Conservation (phyloP, 768 basidiomycete genomes). For the Trametes cinnabarina region DNA sequence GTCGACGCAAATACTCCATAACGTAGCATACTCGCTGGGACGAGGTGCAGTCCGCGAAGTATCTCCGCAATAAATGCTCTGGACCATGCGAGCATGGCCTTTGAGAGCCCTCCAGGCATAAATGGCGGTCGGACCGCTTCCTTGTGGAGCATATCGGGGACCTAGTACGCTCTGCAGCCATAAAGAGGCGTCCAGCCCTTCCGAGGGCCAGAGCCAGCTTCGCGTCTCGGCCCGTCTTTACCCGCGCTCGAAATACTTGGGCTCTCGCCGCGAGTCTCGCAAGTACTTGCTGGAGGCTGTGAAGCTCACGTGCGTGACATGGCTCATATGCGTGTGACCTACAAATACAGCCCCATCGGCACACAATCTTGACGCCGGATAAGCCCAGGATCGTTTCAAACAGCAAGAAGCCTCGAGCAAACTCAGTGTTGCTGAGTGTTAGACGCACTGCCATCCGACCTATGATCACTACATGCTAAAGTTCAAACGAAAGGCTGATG, state of each 20-base stretch:
- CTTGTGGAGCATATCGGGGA: not conserved
- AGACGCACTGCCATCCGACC: not conserved
- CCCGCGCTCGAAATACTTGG: not conserved
- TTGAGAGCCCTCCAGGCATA: not conserved
- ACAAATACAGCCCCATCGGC: not conserved
- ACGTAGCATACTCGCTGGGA: not conserved
- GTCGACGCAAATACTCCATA: not conserved
- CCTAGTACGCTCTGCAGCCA: not conserved
- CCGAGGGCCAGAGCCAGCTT: not conserved
- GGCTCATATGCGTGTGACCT: not conserved
- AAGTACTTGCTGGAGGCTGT: constrained; percentile 11
- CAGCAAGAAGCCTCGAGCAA: not conserved
- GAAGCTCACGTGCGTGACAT: not conserved
- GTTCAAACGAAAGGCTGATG: constrained; percentile 23
- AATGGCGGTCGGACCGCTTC: not conserved
- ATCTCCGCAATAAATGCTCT: constrained; percentile 2
- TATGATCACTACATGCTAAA: constrained; percentile 16
- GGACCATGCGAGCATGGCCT: not conserved
- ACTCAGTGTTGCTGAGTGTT: not conserved
- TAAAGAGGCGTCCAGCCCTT: not conserved
- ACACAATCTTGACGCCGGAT: not conserved
- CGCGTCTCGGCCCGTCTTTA: not conserved
- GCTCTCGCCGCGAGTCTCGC: not conserved
- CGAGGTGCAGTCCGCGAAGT: constrained; percentile 1
- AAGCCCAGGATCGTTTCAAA: too few species aligned